Conservation (phyloP, 2,329 filamentous ascomycete genomes). For the Talaromyces sp. region DNA sequence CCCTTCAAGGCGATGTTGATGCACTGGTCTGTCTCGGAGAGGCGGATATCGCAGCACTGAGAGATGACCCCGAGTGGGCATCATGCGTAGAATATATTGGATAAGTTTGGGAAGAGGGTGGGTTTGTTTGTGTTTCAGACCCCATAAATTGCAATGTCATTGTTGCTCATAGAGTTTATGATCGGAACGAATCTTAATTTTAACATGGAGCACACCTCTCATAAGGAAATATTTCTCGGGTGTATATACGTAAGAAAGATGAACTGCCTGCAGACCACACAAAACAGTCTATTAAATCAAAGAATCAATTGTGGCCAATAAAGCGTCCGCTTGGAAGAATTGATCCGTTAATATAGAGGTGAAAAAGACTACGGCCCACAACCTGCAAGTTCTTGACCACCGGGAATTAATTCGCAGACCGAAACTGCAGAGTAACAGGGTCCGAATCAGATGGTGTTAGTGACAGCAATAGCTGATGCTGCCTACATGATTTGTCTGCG, state of each 20-base stretch:
- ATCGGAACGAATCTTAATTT: not conserved
- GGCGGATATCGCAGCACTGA: slow-evolving; percentile 19
- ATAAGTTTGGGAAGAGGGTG: not conserved
- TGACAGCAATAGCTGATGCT: not conserved
- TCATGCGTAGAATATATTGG: slow-evolving; percentile 23
- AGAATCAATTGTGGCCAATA: not conserved
- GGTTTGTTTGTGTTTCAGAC: not conserved
- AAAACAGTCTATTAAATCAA: not conserved
- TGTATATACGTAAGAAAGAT: not conserved
- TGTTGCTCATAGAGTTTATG: not conserved
- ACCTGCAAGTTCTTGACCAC: not conserved
- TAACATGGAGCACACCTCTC: not conserved
- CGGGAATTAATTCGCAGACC: slow-evolving; percentile 4
- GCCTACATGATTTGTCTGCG: not conserved
- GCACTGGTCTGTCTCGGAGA: slow-evolving; percentile 24
- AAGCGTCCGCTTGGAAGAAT: not conserved
- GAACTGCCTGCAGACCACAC: not conserved
- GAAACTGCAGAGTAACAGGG: not conserved
- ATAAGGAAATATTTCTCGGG: not conserved
- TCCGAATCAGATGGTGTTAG: not conserved
- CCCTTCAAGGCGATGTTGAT: slow-evolving; percentile 23
- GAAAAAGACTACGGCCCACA: not conserved
- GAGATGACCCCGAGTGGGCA: slow-evolving; percentile 20
- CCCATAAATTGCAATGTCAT: not conserved
- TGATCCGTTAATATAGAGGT: not conserved